Base-by-base conservation (phyloP, 2,329 filamentous ascomycete species). In the Rachicladosporium sp. region DNA sequence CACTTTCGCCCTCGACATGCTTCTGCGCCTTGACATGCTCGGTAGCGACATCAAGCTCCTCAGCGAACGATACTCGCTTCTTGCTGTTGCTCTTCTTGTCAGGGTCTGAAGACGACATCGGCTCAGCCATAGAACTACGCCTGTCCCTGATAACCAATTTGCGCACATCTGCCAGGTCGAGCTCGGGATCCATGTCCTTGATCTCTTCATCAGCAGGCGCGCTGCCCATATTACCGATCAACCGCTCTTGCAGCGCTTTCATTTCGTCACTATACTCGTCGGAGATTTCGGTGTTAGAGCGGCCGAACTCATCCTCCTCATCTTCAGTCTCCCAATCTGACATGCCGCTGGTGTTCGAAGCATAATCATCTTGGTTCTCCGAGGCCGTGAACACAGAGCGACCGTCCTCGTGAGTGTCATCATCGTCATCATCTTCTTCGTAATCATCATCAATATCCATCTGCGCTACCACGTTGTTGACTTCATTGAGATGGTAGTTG, bases 401-500 rank as follows among this genome's bases (percentile, higher is more conserved):
- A 19, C 64, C 61, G 11, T 69, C 67, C 30, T 73, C 68, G n/a
- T 76, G 70, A 9, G 62, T 56, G 36, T 59, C 58, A 23, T 57
- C 67, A 11, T 68, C 68, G 43, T 88, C 80, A 45, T 93, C 85
- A 2, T 27, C 23, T 27, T 27, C 56, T 37, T 59, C 58, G 21
- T 57, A 66, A 11, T 68, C 68, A 43, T 88, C 80, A 46, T 93
- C 85, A 2, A 96, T 61, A 42, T 93, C 76, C 34, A 98, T 73
- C 62, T 96, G 87, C 10, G 91, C 91, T 10, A 98, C 91, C 2
- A 98, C 83, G 30, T 85, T 78, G 3, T 87, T 86, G 42, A 98
- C 80, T 59, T 96, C 89, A 33, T 81, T 80, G 61, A 94, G 67
- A 45, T 84, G 80, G 56, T 96, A 98, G 46, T 83, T 73, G 6